These are phyloP conservation scores for Backusella psychrophila DNA, from an alignment of 192 early-diverging fungal species.

Conservation along the genomic window DNA sequence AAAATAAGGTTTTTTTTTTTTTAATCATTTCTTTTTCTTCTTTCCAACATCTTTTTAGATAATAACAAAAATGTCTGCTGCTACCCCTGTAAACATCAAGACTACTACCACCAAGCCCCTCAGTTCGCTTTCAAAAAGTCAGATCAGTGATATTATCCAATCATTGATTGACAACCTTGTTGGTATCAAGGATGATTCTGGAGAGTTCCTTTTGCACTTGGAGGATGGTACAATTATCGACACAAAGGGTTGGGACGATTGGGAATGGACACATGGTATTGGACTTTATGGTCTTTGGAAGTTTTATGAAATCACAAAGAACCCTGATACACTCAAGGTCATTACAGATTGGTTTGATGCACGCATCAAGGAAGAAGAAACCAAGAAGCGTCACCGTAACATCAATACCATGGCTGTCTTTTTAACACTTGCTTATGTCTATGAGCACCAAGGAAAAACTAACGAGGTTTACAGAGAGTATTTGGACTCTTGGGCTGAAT, in stretches of 20 bases:
- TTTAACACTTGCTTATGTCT: constrained; percentile 17
- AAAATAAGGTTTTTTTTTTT: not conserved
- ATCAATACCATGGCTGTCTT: constrained; percentile 27
- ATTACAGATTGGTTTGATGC: constrained; percentile 16
- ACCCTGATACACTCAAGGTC: constrained; percentile 8
- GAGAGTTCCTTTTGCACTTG: constrained; percentile 14
- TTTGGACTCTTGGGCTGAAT: constrained; percentile 22
- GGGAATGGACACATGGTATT: constrained; percentile 27
- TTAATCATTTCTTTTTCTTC: not conserved
- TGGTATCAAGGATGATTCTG: constrained; percentile 8
- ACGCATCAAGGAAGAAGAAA: constrained; percentile 11
- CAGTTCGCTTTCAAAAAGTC: not conserved
- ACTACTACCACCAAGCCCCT: not conserved
- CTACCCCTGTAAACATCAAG: not conserved
- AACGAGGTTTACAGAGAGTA: constrained; percentile 11
- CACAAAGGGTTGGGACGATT: constrained; percentile 23
- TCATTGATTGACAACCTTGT: constrained; percentile 14
- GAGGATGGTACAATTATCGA: constrained; percentile 15
- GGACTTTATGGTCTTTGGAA: constrained; percentile 23
- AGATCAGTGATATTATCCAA: constrained; percentile 6
- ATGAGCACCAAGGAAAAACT: constrained; percentile 11
- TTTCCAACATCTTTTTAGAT: not conserved
- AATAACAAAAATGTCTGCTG: not conserved
- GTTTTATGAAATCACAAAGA: constrained; percentile 15
- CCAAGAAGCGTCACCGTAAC: constrained; percentile 1